Base-by-base conservation (phyloP, 768 basidiomycete species). In the Boletus reticulatus region DNA sequence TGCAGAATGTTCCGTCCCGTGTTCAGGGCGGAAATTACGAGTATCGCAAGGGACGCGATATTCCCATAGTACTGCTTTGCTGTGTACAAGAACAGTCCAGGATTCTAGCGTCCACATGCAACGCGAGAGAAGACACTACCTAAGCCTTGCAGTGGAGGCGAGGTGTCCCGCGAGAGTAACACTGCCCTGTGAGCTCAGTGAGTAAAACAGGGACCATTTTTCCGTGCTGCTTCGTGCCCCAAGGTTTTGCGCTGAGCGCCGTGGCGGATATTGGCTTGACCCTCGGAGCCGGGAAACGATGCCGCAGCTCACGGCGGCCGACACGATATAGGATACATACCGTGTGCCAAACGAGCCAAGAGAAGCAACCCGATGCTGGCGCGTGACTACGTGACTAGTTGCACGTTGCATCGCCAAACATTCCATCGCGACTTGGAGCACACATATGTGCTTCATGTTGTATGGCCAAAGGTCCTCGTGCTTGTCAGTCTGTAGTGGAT, bases 281-380 rank as follows among this genome's bases (percentile, higher is more conserved):
- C 62, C 60, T 67, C 67, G 66, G 68, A 58, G 52, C 67, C 63
- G 68, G 55, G 57, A 34, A 44, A 53, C 52, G 53, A 6, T 16
- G 19, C 43, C 16, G 42, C 43, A 36, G 48, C 53, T 50, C 48
- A 52, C 49, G 51, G 43, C 20, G 53, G 27, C 51, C 24, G 50
- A 47, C 53, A 53, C 50, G 49, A 59, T 53, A 52, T 48, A 34
- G 29, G 34, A 50, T 8, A 8, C 4, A 17, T 51, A 38, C 8
- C 29, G 6, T 29, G 29, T 29, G 29, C 29, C 29, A 29, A 29
- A 29, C 29, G 29, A 29, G 29, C 29, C 29, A 29, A 29, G 27
- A 29, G 27, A 29, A 29, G 27, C 27, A 29, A 29, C 27, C 24
- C 27, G 29, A 17, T 27, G 34, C 19, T 29, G 34, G 34, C 34